Evolutionary conservation across 2,329 filamentous ascomycete genomes (phyloP).

Genomic region (Ascochyta fabae): DNA sequence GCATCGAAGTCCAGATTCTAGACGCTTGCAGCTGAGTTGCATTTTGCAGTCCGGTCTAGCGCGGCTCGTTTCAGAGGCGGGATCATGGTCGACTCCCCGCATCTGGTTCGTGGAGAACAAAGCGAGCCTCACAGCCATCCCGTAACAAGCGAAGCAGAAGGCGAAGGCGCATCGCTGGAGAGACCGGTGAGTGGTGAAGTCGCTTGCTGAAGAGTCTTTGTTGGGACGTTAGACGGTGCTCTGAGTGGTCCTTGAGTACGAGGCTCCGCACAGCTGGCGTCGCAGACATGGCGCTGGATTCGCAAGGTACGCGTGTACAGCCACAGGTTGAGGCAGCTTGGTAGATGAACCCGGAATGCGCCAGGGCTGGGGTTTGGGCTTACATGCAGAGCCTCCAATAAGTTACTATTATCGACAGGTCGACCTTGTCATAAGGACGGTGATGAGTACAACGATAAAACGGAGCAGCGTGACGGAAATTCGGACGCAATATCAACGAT

Average conservation of each 20-base stretch:
- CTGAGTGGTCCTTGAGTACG: constrained; percentile 5
- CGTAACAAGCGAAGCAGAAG: constrained; percentile 5
- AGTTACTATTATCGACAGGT: neutral
- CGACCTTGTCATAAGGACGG: constrained; percentile 7
- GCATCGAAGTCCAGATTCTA: constrained; percentile 9
- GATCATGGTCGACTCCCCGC: constrained; percentile 1
- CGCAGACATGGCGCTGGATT: constrained; percentile 11
- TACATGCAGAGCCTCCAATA: neutral
- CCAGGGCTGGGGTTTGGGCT: neutral
- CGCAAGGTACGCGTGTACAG: constrained; percentile 10
- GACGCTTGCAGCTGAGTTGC: constrained; percentile 14
- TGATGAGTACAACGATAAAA: neutral
- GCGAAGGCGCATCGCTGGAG: neutral
- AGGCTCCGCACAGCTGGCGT: constrained; percentile 16
- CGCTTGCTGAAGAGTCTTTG: constrained; percentile 12
- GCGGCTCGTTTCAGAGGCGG: constrained; percentile 5
- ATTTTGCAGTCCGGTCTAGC: constrained; percentile 5
- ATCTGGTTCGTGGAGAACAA: constrained; percentile 14
- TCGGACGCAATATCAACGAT: neutral
- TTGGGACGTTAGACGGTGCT: constrained; percentile 3
- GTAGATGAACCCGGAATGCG: neutral
- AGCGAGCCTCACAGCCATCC: constrained; percentile 1
- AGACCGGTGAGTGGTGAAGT: constrained; percentile 6
- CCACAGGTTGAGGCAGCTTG: constrained; percentile 1
- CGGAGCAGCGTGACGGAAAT: neutral